phyloP scores from a whole-genome alignment of 768 basidiomycete species.

The Tylopilus subfusipes region DNA sequence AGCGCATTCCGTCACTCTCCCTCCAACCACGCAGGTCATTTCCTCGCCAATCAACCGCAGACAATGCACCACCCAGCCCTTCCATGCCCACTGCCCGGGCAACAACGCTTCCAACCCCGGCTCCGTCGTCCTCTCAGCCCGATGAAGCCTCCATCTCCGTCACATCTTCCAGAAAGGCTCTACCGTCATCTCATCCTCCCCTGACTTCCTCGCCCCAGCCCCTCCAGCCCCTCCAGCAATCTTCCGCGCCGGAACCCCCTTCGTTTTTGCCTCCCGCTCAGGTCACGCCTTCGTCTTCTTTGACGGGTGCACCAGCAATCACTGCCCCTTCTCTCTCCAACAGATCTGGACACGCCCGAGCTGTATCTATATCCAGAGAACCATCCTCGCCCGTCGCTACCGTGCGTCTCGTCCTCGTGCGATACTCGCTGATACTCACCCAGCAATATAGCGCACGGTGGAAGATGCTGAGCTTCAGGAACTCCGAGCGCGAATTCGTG shows the following conservation, averaged over 20 bases:
- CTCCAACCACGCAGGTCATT: conserved; percentile 51
- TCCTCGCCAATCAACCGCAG: conserved; percentile 41
- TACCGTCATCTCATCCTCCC: conserved; percentile 37
- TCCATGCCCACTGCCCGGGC: conserved; percentile 24
- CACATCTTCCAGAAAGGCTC: conserved; percentile 34
- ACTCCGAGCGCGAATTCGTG: conserved; percentile 74
- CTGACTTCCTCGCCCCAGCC: conserved; percentile 32
- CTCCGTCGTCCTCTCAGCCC: conserved; percentile 16
- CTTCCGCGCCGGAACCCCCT: conserved; percentile 12
- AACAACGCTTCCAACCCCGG: conserved; percentile 20
- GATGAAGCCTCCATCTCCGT: conserved; percentile 16
- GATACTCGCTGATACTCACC: conserved; percentile 9
- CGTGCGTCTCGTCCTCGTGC: conserved; percentile 10
- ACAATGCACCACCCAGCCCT: conserved; percentile 31
- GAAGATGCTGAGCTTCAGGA: conserved; percentile 74
- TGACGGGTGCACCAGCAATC: conserved; percentile 5
- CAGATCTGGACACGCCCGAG: conserved; percentile 11
- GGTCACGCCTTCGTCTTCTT: conserved; percentile 16
- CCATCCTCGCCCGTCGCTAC: conserved; percentile 26
- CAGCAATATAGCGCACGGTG: conserved; percentile 20
- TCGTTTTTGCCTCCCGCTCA: conserved; percentile 12
- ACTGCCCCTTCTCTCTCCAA: conserved; percentile 2
- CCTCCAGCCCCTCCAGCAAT: conserved; percentile 19
- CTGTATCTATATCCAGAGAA: conserved; percentile 22
- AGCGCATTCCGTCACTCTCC: conserved; percentile 45